Evolutionary conservation across 2,329 filamentous ascomycete genomes (phyloP).

Genomic region (Cryphonectria parasitica): DNA sequence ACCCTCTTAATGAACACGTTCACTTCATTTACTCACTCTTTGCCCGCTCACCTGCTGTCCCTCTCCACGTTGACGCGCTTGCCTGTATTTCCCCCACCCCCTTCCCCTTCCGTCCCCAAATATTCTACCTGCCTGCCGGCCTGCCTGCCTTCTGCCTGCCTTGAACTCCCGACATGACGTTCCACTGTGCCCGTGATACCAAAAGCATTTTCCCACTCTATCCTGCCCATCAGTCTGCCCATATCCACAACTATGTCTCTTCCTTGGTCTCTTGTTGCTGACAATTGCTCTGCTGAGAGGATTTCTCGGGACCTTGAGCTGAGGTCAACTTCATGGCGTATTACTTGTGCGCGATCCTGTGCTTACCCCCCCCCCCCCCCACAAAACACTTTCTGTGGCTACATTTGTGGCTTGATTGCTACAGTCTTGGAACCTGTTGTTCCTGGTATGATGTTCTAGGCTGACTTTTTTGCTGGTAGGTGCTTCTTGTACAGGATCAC

Average conservation of each 20-base stretch:
- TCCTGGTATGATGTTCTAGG: neutral
- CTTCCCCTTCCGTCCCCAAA: no score
- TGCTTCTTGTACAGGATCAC: neutral
- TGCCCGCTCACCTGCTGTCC: conserved; percentile 15
- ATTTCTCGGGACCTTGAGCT: neutral
- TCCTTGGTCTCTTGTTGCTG: neutral
- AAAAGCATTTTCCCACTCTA: neutral
- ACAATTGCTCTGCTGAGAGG: neutral
- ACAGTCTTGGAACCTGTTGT: neutral
- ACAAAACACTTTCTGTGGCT: neutral
- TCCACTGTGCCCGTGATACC: conserved; percentile 7
- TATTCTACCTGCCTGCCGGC: conserved; percentile 10
- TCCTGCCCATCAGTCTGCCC: neutral
- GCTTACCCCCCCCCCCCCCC: neutral
- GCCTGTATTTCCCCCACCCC: neutral
- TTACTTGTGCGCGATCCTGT: neutral
- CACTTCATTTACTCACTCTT: conserved; percentile 24
- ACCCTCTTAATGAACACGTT: conserved; percentile 30
- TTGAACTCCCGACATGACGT: conserved; percentile 8
- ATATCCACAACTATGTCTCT: neutral
- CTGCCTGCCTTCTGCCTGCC: conserved; percentile 8
- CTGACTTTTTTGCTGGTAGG: conserved; percentile 6
- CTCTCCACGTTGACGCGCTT: conserved; percentile 10
- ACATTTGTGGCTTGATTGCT: neutral
- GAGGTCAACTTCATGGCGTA: neutral